A percentile compares a stretch with the other conserved stretches of the same genome.
Conservation (phyloP, 257 asterid genomes). For the Solanum pimpinellifolium region DNA sequence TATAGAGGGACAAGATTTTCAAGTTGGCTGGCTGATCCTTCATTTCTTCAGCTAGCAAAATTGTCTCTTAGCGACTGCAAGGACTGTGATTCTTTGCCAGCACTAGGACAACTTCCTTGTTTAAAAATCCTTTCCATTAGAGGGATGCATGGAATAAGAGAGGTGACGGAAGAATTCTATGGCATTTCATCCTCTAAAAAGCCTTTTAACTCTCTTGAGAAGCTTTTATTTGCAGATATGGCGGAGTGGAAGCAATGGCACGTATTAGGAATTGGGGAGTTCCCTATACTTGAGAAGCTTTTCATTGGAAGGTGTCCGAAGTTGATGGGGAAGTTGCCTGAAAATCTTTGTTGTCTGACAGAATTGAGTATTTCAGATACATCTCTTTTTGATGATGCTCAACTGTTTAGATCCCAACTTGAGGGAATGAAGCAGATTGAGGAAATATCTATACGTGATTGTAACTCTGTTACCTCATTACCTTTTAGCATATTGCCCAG, state of each 20-base stretch:
- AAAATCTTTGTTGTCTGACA: not conserved
- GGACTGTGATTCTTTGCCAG: not conserved
- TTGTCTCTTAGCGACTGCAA: not conserved
- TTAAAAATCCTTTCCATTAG: not conserved
- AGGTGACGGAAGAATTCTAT: not conserved
- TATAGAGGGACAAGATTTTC: not conserved
- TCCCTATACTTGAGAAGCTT: not conserved
- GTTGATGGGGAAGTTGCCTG: not conserved
- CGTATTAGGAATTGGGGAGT: not conserved
- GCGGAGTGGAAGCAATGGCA: not conserved
- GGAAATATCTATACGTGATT: fast-evolving
- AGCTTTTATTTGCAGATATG: not conserved
- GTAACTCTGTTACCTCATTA: not conserved
- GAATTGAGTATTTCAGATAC: not conserved
- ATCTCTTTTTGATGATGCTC: not conserved
- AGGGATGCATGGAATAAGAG: not conserved
- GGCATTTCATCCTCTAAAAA: not conserved
- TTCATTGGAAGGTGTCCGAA: not conserved
- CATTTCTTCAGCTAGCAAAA: not conserved
- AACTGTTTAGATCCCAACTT: not conserved
- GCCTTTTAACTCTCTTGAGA: not conserved
- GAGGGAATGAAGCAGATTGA: not conserved
- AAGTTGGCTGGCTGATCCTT: not conserved
- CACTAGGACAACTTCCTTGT: not conserved
- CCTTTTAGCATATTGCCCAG: not conserved